Percentiles rank a stretch among this genome's conserved stretches.
Conservation (phyloP, 306 rosid species). For the Mimosa pudica region DNA sequence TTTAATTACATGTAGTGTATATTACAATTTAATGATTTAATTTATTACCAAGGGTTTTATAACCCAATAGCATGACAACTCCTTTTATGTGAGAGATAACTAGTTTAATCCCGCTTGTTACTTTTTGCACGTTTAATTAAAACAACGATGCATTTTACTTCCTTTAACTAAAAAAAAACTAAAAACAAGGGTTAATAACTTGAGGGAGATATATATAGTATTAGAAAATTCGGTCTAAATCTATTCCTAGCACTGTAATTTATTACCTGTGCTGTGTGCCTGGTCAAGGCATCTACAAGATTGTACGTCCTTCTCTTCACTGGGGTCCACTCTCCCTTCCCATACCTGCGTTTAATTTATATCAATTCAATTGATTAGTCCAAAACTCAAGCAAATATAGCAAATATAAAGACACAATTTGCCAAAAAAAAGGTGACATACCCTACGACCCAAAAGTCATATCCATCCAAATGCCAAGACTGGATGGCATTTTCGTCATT, state of each 20-base stretch:
- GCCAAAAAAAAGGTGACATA: slow-evolving; percentile 40
- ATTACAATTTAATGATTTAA: too few species aligned
- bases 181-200: too few species aligned
- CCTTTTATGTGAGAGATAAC: too few species aligned
- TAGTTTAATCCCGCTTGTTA: too few species aligned
- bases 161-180: too few species aligned
- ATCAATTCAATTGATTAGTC: neutral
- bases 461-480: slow-evolving; percentile 95
- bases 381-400: slow-evolving; percentile 11
- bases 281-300: slow-evolving; percentile 80
- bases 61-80: too few species aligned
- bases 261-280: slow-evolving; percentile 91
- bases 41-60: too few species aligned
- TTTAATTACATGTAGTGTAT: too few species aligned
- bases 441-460: slow-evolving; percentile 98
- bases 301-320: slow-evolving; percentile 66
- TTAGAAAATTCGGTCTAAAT: too few species aligned
- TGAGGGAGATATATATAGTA: too few species aligned
- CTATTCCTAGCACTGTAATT: neutral
- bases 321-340: slow-evolving; percentile 72
- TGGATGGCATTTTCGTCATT: slow-evolving; percentile 77
- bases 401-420: neutral
- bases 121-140: too few species aligned
- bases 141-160: too few species aligned
- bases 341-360: slow-evolving; percentile 57